Conservation (phyloP, 768 basidiomycete genomes). For the Hygrocybe coccinea region DNA sequence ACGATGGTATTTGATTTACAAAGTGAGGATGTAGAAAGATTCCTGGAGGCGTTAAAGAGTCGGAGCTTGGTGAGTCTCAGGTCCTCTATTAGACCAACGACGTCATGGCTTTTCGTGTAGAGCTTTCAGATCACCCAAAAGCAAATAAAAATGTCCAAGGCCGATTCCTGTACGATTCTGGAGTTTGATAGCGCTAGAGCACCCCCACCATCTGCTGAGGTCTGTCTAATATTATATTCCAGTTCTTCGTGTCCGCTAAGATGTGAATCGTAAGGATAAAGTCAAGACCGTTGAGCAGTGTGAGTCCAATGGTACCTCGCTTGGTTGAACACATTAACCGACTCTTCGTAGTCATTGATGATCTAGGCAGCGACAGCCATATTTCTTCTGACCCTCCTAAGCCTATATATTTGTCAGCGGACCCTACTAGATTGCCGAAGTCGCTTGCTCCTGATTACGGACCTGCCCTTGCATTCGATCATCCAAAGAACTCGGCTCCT, state of each 20-base stretch:
- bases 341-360: constrained; percentile 7
- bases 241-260: not conserved
- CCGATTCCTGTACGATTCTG: constrained; percentile 3
- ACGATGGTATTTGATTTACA: constrained; percentile 38
- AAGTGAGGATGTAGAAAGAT: constrained; percentile 29
- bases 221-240: not conserved
- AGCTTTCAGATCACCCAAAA: not conserved
- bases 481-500: not conserved
- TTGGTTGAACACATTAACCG: not conserved
- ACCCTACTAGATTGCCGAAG: too few relatives aligned
- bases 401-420: not conserved
- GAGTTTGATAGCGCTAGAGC: constrained; percentile 4
- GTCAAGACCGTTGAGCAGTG: constrained; percentile 7
- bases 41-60: constrained; percentile 38
- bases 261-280: constrained; percentile 5
- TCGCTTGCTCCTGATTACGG: not conserved
- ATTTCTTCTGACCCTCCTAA: constrained; percentile 6
- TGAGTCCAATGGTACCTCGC: not conserved
- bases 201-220: constrained; percentile 6
- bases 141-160: constrained; percentile 3
- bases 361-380: constrained; percentile 6
- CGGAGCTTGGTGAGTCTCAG: constrained; percentile 43
- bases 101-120: not conserved
- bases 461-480: not conserved
- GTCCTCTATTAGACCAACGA: not conserved